Evolutionary conservation across 306 rosid genomes (phyloP).

Genomic region (Fragaria vesca): DNA sequence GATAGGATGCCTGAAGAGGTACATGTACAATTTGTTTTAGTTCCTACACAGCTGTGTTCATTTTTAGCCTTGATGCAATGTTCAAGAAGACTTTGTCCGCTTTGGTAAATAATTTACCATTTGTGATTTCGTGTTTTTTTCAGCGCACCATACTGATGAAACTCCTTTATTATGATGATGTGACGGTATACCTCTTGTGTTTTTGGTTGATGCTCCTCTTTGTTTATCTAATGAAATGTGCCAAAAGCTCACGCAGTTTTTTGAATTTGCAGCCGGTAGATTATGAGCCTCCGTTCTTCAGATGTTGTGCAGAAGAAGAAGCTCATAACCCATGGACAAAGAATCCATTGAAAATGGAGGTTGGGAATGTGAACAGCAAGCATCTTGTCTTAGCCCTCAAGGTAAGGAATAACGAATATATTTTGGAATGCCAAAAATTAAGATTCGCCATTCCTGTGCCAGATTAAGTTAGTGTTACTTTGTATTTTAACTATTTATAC

Average conservation of each 20-base stretch:
- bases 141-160: constrained; percentile 97
- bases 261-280: constrained; percentile 74
- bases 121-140: constrained; percentile 27
- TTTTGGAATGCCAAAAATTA: not conserved
- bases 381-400: constrained; percentile 86
- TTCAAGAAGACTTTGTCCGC: not conserved
- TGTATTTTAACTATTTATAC: not conserved
- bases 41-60: not conserved
- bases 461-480: not conserved
- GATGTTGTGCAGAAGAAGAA: constrained; percentile 75
- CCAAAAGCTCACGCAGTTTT: constrained; percentile 16
- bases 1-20: constrained; percentile 98
- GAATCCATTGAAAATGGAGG: constrained; percentile 90
- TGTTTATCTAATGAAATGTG: not conserved
- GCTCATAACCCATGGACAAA: constrained; percentile 71
- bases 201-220: not conserved
- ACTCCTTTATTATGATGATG: constrained; percentile 81
- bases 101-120: not conserved
- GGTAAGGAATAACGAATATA: constrained; percentile 42
- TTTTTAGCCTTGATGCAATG: constrained; percentile 5
- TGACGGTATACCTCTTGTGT: constrained; percentile 57
- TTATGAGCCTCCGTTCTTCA: constrained; percentile 97
- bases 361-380: constrained; percentile 96
- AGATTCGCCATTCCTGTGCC: constrained; percentile 11
- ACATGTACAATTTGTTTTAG: constrained; percentile 23